Base-by-base conservation (phyloP, 1,139 yeast species). In the Yamadazyma conglobata region DNA sequence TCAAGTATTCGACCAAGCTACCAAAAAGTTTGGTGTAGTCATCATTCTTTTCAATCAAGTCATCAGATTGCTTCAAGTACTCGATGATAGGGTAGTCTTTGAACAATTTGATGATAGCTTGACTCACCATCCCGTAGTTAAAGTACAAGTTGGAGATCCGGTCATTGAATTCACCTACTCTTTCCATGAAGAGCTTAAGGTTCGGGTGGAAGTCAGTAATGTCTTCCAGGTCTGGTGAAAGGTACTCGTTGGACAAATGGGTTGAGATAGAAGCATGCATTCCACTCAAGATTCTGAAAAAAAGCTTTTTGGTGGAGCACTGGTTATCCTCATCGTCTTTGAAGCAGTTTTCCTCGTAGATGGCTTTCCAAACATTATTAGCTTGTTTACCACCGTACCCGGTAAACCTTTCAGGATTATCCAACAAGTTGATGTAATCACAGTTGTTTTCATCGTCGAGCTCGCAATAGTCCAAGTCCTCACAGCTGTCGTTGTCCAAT, bases 251-350 rank as follows among this genome's bases (percentile, higher is more conserved):
- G 16, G 95, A 79, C 38, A 93, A 67, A 58, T 93, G 99, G 2
- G 95, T 88, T 7, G 95, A 93, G 41, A 93, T 88, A 4, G 96
- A 86, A 2, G 96, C 88, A 55, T 93, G 99, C 83, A 93, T 75
- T 2, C 99, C 99, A 27, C 94, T 81, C 12, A 93, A 70, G 34
- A 93, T 61, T 43, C 95, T 73, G 60, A 83, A 89, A 51, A 93
- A 93, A 25, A 88, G 76, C 44, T 88, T 79, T 61, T 89, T 91
- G 49, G 93, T 97, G 30, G 68, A 57, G 54, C 96, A 88, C 23
- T 73, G 81, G 18, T 65, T 70, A 22, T 60, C 60, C 25, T 57
- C 60, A 25, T 46, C 52, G 0, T 37, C 45, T 23, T 22, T 33
- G 60, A 89, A 89, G 55, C 96, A 88, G 63, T 89, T 88, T 50